Base-by-base conservation (phyloP, 352 stramenopile species). In the Plasmopara viticola region DNA sequence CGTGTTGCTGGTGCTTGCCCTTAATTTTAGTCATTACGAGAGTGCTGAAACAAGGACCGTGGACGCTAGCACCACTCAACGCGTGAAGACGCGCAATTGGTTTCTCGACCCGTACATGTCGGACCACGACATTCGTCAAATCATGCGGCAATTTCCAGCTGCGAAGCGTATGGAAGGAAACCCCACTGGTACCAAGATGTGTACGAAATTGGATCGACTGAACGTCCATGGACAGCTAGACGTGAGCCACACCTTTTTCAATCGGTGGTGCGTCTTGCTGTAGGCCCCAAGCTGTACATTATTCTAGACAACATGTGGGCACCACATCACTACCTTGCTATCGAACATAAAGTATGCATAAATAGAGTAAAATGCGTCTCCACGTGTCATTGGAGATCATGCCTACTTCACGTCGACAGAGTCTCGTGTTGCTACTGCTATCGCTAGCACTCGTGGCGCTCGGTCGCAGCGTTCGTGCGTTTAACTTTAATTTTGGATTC, bases 51-150 rank as follows among this genome's bases (percentile, higher is more conserved):
- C n/a, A 14, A 20, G 17, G 5, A 50, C 43, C 13, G 30, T 35
- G 30, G 37, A 39, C 38, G 42, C 18, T 2, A 44, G 2, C n/a
- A 58, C 39, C 10, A 33, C 39, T 4, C 9, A 44, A 14, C 48
- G 44, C 7, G 50, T 79, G 10, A 75, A 70, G 39, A 68, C 61
- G 38, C 72, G 74, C n/a, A 40, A 72, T 10, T 90, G 80, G 80
- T 60, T 73, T 56, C 51, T 87, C 9, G 78, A 90, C 40, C 73
- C 78, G 31, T 90, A 87, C 62, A 69, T 90, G 47, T 90, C 80
- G 17, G 78, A 90, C 39, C 44, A 74, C 28, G 74, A 82, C 28
- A 73, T 90, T 18, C 72, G 68, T 15, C 59, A 82, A 30, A 33
- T 88, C 1, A 66, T 86, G 41, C 67, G 70, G 25, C 54, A 68